phyloP scores from a whole-genome alignment of 345 rosid genomes.

The Noccaea caerulescens region DNA sequence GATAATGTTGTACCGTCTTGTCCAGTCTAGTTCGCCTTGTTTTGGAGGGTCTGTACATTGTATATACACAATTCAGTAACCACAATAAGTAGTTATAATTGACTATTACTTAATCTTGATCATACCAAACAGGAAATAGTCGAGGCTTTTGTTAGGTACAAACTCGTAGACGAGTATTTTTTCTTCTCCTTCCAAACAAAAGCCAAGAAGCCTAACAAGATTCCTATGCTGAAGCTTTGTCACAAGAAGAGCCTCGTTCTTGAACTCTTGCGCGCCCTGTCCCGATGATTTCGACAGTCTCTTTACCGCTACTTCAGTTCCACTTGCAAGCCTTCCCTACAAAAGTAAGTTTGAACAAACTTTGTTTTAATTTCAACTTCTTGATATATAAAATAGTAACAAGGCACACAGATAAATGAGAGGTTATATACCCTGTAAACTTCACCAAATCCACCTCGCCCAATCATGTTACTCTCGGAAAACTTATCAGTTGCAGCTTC shows the following conservation, averaged over 20 bases:
- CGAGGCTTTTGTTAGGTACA: conserved; percentile 23
- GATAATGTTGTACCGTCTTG: conserved; percentile 6
- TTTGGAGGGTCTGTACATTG: conserved; percentile 1
- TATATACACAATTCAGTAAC: background rate
- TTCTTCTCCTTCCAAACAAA: conserved; percentile 19
- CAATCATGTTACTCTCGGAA: conserved; percentile 10
- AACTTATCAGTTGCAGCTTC: conserved; percentile 30
- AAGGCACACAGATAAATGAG: background rate
- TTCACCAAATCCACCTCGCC: conserved; percentile 37
- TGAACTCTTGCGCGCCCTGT: conserved; percentile 28
- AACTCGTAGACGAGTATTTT: conserved; percentile 11
- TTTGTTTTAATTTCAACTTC: background rate
- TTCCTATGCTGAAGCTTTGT: conserved; percentile 18
- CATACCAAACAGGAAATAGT: conserved; percentile 12
- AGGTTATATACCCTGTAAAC: conserved; percentile 26
- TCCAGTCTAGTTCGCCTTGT: conserved; percentile 13
- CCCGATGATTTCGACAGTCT: conserved; percentile 34
- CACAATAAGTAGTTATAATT: background rate
- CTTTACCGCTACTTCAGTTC: conserved; percentile 32
- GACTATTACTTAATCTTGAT: background rate
- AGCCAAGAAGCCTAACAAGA: conserved; percentile 9
- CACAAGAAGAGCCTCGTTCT: conserved; percentile 38
- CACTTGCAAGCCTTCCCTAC: conserved; percentile 20
- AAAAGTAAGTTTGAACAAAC: background rate
- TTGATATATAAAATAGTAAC: background rate